These are phyloP conservation scores for Aspergillus texensis DNA, from an alignment of 2,329 filamentous ascomycete genomes.

Conservation along the genomic window DNA sequence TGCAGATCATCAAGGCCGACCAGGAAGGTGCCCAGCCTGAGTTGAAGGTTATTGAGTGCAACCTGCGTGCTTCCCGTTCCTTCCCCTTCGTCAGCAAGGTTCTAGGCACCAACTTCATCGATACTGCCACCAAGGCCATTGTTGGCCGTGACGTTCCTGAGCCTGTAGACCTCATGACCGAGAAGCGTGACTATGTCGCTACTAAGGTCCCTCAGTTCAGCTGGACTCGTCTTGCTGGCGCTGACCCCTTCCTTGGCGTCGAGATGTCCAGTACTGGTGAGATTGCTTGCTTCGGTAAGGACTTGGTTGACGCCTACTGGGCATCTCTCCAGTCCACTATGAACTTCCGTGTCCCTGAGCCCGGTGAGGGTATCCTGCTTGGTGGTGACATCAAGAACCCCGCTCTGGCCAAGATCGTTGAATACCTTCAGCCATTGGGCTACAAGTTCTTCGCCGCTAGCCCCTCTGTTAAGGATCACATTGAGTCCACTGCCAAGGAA, in stretches of 20 bases:
- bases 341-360: conserved; percentile 97
- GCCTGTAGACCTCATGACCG: conserved; percentile 82
- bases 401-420: conserved; percentile 75
- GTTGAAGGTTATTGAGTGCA: conserved; percentile 97
- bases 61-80: conserved; percentile 92
- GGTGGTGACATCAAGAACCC: conserved; percentile 77
- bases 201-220: conserved; percentile 99
- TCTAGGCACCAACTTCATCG: conserved; percentile 94
- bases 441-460: conserved; percentile 94
- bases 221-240: conserved; percentile 96
- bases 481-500: conserved; percentile 72
- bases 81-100: conserved; percentile 99
- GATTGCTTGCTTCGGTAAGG: conserved; percentile 97
- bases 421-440: conserved; percentile 83
- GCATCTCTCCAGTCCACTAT: conserved; percentile 92
- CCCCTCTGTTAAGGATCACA: conserved; percentile 75
- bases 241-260: conserved; percentile 95
- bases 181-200: conserved; percentile 87
- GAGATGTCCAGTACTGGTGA: conserved; percentile 98
- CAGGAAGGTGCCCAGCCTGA: conserved; percentile 72
- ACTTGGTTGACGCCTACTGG: conserved; percentile 98
- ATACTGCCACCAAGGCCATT: conserved; percentile 89
- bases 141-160: conserved; percentile 82
- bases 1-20: conserved; percentile 97
- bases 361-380: conserved; percentile 92